Base-by-base conservation (phyloP, 1,284 basidiomycete species). In the Tilletia horrida region DNA sequence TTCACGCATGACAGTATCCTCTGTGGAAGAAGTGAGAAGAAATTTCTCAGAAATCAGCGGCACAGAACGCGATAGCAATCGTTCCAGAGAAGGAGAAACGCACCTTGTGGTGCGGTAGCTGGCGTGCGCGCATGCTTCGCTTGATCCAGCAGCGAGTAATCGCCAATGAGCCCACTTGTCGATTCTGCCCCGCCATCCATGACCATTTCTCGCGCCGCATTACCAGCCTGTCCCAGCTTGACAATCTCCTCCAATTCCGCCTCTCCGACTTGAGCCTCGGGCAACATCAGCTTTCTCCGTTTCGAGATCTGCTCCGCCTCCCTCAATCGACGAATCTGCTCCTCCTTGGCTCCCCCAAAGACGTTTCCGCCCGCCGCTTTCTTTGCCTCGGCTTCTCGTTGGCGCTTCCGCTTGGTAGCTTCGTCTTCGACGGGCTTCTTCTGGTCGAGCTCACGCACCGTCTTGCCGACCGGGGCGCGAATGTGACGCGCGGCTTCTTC, bases 181-280 rank as follows among this genome's bases (percentile, higher is more conserved):
- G 71, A 91, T 91, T 71, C 86, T 89, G 83, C 83, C 83, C 75
- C 74, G 27, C 67, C 52, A 13, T 47, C 50, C 40, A 83, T 82
- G 7, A 97, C 93, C 73, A 97, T 82, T 4, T 89, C 88, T 77
- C 92, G 89, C 9, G 93, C 91, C 69, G 87, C 89, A 83, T 97
- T 92, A 6, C 93, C 90, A 0, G 91, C 91, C 81, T 92, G 89
- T 0, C 95, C 96, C 75, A 98, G 94, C 85, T 98, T 99, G 76
- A 97, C 95, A 76, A 98, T 97, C 76, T 97, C 93, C 83, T 98
- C 96, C 63, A 99, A 84, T 83, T 99, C 95, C 7, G 86, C 84
- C 83, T 99, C 93, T n/a, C 91, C 91, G 2, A 99, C 96, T 80
- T 98, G 95, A 1, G 95, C 92, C 23, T 86, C 85, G 0, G 96